These are phyloP conservation scores for rapeseed (Brassica napus) DNA, from an alignment of 345 rosid genomes.

Conservation along the genomic window DNA sequence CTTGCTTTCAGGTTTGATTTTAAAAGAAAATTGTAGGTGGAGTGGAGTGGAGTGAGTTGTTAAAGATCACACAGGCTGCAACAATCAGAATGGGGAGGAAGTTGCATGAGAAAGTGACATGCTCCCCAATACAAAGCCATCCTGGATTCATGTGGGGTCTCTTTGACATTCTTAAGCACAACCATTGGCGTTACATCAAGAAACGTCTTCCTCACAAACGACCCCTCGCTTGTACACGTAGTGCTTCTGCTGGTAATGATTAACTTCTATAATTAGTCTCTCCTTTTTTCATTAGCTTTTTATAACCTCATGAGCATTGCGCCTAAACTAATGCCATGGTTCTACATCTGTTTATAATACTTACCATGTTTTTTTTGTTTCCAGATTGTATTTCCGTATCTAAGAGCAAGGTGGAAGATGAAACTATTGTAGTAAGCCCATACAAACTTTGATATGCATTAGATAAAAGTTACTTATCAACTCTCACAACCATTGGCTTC, in stretches of 20 bases:
- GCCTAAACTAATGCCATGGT: not conserved
- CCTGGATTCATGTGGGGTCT: slow-evolving; percentile 76
- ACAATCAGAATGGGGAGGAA: slow-evolving; percentile 53
- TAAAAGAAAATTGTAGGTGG: not conserved
- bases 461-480: not conserved
- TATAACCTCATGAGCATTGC: not conserved
- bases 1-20: slow-evolving; percentile 40
- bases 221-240: slow-evolving; percentile 29
- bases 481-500: not conserved
- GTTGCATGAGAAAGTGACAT: slow-evolving; percentile 28
- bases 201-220: slow-evolving; percentile 57
- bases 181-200: slow-evolving; percentile 67
- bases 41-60: slow-evolving; percentile 12
- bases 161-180: slow-evolving; percentile 60
- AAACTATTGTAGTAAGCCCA: slow-evolving; percentile 24
- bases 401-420: slow-evolving; percentile 30
- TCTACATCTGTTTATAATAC: not conserved
- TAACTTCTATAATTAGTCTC: not conserved
- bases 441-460: not conserved
- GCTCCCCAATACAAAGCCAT: slow-evolving; percentile 35
- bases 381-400: slow-evolving; percentile 13
- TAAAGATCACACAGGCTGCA: not conserved
- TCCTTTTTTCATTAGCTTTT: not conserved
- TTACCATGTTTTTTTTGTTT: not conserved
- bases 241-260: slow-evolving; percentile 32